Evolutionary conservation across 331 rosid species (phyloP).

Genomic region (Quercus phellos): DNA sequence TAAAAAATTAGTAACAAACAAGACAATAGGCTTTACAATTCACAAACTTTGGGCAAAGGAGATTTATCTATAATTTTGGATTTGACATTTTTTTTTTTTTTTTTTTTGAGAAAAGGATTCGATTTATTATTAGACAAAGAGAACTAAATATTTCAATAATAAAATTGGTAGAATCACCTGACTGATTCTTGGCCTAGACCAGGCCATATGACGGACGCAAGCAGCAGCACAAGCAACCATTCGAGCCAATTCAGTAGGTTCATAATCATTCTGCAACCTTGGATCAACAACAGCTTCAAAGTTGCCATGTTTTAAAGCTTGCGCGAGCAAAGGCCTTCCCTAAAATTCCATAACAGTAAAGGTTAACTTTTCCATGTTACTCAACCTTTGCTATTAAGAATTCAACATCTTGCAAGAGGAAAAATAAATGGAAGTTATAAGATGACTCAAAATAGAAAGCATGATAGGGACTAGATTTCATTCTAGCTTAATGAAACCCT

Average conservation of each 20-base stretch:
- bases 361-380: background rate
- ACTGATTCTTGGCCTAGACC: conserved; percentile 46
- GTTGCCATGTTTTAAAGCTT: conserved; percentile 37
- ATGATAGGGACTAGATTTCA: too few species aligned
- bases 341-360: conserved; percentile 7
- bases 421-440: too few species aligned
- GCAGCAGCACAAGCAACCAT: conserved; percentile 37
- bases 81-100: background rate
- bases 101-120: too few species aligned
- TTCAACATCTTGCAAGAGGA: background rate
- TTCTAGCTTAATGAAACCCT: too few species aligned
- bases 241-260: conserved; percentile 33
- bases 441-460: too few species aligned
- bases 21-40: too few species aligned
- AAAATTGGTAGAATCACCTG: conserved; percentile 26
- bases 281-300: conserved; percentile 33
- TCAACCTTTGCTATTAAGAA: background rate
- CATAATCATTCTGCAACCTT: conserved; percentile 37
- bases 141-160: background rate
- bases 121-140: background rate
- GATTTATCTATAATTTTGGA: background rate
- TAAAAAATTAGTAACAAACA: background rate
- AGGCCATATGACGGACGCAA: conserved; percentile 22
- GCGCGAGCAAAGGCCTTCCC: conserved; percentile 47
- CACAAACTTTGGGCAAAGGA: background rate